A percentile compares a stretch with the other conserved stretches of the same genome.
These are phyloP conservation scores for Geranomyces variabilis DNA, from an alignment of 192 early-diverging fungal species.

Conservation along the genomic window DNA sequence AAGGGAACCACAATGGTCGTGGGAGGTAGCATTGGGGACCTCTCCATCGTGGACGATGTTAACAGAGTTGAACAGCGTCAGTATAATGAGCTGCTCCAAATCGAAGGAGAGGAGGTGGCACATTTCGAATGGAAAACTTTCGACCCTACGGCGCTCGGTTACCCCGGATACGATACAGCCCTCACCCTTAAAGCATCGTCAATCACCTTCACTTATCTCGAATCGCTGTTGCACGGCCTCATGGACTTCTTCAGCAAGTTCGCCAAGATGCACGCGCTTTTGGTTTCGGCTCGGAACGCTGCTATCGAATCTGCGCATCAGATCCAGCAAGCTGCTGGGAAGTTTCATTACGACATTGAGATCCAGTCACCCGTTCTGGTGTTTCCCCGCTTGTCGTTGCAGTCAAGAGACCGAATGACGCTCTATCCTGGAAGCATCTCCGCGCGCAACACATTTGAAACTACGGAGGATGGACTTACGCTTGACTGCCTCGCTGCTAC, in stretches of 20 bases:
- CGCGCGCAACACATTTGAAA: constrained; percentile 74
- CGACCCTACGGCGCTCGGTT: constrained; percentile 53
- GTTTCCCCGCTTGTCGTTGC: constrained; percentile 66
- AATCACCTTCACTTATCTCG: constrained; percentile 77
- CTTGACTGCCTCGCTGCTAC: constrained; percentile 37
- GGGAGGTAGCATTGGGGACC: constrained; percentile 49
- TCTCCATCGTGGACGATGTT: constrained; percentile 48
- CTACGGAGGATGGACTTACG: constrained; percentile 49
- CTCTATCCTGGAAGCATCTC: constrained; percentile 85
- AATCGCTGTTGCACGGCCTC: constrained; percentile 70
- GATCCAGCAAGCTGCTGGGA: constrained; percentile 75
- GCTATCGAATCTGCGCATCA: constrained; percentile 78
- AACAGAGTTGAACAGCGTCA: neutral
- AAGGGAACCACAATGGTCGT: constrained; percentile 59
- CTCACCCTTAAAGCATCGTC: constrained; percentile 80
- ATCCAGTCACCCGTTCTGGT: constrained; percentile 85
- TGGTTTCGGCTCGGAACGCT: constrained; percentile 86
- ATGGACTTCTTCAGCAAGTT: constrained; percentile 84
- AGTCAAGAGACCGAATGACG: constrained; percentile 67
- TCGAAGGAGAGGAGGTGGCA: constrained; percentile 87
- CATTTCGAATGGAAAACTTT: constrained; percentile 89
- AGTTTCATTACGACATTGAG: constrained; percentile 82
- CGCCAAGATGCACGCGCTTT: constrained; percentile 80
- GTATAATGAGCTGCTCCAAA: constrained; percentile 64
- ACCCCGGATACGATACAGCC: constrained; percentile 85